Evolutionary conservation across 2,329 filamentous ascomycete genomes (phyloP).

Genomic region (Simplicillium aogashimaense): DNA sequence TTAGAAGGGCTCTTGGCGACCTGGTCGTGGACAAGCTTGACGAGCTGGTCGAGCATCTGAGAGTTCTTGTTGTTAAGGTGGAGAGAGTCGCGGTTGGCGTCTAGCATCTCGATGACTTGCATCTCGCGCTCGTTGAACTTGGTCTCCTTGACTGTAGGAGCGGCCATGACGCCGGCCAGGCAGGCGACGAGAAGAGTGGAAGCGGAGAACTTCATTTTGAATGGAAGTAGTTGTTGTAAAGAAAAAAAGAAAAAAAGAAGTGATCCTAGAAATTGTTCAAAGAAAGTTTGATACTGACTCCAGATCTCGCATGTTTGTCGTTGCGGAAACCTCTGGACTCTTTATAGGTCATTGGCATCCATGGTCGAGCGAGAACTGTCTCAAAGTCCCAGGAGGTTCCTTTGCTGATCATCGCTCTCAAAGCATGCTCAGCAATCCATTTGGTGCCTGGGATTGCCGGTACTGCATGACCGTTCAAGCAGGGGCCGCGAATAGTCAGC

Average conservation of each 20-base stretch:
- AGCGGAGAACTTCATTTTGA: slow-evolving; percentile 3
- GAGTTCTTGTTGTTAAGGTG: neutral
- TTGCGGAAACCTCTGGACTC: too few relatives aligned
- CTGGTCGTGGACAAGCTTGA: neutral
- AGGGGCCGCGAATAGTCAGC: too few relatives aligned
- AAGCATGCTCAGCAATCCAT: too few relatives aligned
- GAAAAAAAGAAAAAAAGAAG: neutral
- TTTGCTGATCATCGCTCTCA: too few relatives aligned
- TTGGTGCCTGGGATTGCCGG: too few relatives aligned
- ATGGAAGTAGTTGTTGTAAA: neutral
- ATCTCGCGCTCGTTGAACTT: slow-evolving; percentile 1
- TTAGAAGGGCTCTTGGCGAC: neutral
- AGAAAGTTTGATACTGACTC: neutral
- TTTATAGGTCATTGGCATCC: too few relatives aligned
- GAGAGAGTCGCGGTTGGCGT: neutral
- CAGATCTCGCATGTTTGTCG: too few relatives aligned
- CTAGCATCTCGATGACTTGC: slow-evolving; percentile 2
- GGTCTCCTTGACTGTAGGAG: slow-evolving; percentile 1
- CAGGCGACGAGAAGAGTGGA: slow-evolving; percentile 1
- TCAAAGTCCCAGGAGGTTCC: too few relatives aligned
- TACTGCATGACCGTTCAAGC: too few relatives aligned
- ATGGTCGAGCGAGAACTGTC: too few relatives aligned
- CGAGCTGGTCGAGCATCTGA: neutral
- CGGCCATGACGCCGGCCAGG: slow-evolving; percentile 2
- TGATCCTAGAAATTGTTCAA: neutral